These are phyloP conservation scores for Mercurialis annua DNA, from an alignment of 345 rosid genomes.

Conservation along the genomic window DNA sequence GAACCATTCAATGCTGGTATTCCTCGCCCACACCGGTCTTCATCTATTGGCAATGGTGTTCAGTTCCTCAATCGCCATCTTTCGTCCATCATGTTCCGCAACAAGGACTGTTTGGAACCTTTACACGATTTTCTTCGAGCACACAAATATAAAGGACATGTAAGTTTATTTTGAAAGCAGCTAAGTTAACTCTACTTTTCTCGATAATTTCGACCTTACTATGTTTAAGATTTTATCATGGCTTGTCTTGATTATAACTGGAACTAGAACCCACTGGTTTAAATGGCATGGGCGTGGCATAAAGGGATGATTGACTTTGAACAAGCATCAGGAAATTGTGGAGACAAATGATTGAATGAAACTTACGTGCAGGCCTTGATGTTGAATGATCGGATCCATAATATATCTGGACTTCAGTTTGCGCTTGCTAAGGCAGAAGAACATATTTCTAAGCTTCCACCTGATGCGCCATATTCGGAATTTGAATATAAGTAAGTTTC, in stretches of 20 bases:
- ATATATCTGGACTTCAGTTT: constrained; percentile 57
- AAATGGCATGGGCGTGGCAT: background rate
- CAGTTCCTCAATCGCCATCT: constrained; percentile 97
- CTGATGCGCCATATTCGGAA: constrained; percentile 65
- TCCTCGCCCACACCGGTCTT: constrained; percentile 87
- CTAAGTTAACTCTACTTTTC: background rate
- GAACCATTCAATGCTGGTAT: constrained; percentile 88
- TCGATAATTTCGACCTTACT: background rate
- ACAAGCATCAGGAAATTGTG: background rate
- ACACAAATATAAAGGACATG: constrained; percentile 85
- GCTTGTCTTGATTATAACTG: background rate
- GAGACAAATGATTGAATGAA: constrained; percentile 16
- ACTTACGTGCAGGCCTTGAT: constrained; percentile 57
- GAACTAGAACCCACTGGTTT: background rate
- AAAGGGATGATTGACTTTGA: constrained; percentile 4
- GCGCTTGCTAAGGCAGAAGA: constrained; percentile 85
- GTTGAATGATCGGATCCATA: constrained; percentile 87
- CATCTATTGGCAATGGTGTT: constrained; percentile 98
- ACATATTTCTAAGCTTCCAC: constrained; percentile 63
- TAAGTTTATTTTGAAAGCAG: constrained; percentile 38
- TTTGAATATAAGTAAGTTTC: constrained; percentile 60
- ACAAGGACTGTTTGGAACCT: constrained; percentile 90
- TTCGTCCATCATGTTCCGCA: constrained; percentile 88
- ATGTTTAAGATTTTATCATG: background rate
- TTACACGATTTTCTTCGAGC: constrained; percentile 76